phyloP scores from a whole-genome alignment of 176 grass and related monocot species.

The Dactylis glomerata region DNA sequence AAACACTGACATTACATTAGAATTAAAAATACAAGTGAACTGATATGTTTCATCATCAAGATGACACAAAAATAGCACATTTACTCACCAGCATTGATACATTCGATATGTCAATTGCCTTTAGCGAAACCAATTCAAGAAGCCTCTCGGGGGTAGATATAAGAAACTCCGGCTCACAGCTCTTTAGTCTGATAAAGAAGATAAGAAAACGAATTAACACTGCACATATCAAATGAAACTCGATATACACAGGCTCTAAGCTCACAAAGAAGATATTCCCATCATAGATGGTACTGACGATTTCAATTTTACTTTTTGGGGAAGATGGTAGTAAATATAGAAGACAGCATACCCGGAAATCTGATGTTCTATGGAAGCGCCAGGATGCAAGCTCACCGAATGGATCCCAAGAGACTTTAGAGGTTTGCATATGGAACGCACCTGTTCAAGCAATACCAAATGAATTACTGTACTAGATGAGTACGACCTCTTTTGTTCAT shows the following conservation, averaged over 20 bases:
- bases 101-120: conserved; percentile 66
- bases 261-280: neutral
- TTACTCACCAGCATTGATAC: conserved; percentile 82
- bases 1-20: neutral
- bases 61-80: neutral
- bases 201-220: conserved; percentile 1
- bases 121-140: conserved; percentile 68
- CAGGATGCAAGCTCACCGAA: conserved; percentile 81
- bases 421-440: conserved; percentile 69
- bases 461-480: neutral
- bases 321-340: neutral
- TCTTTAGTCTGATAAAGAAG: conserved; percentile 54
- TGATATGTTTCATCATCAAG: neutral
- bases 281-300: neutral
- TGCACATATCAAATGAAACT: neutral
- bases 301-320: neutral
- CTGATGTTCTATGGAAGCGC: conserved; percentile 63
- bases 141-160: conserved; percentile 76
- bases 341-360: conserved; percentile 50
- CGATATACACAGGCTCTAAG: neutral
- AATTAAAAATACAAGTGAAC: neutral
- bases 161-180: conserved; percentile 89
- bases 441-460: conserved; percentile 30
- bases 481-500: neutral
- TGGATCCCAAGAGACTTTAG: conserved; percentile 77